Conservation (phyloP, 2,329 filamentous ascomycete species). For the Ambrosiella beaveri region DNA sequence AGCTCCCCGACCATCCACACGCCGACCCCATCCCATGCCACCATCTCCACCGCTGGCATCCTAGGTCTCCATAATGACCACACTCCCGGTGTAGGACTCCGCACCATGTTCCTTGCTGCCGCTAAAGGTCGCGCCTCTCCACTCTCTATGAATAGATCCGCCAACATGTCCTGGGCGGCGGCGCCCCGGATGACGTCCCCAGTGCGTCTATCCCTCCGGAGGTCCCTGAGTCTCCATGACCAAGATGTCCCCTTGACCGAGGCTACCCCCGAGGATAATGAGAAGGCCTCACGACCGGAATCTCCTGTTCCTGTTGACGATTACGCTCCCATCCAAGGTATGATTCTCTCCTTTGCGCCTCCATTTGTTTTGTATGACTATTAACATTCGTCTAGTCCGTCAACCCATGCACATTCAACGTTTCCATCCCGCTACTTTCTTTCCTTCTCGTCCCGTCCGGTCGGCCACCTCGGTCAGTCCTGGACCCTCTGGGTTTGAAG, state of each 20-base stretch:
- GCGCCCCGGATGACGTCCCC: neutral
- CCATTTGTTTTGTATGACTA: neutral
- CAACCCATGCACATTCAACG: neutral
- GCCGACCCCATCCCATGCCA: conserved; percentile 12
- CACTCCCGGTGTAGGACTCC: conserved; percentile 3
- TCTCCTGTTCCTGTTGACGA: neutral
- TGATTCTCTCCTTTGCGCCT: neutral
- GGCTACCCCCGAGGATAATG: neutral
- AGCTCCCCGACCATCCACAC: neutral
- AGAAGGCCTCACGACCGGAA: neutral
- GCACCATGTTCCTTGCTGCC: conserved; percentile 7
- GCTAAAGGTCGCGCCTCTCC: neutral
- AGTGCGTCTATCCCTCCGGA: neutral
- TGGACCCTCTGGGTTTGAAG: neutral
- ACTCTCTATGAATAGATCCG: neutral
- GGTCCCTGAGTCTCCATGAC: neutral
- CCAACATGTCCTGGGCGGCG: conserved; percentile 8
- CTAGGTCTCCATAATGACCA: conserved; percentile 14
- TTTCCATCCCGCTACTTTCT: neutral
- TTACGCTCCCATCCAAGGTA: conserved; percentile 6
- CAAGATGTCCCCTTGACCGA: neutral
- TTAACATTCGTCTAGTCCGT: neutral
- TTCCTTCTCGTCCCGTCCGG: neutral
- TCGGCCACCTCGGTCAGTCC: neutral
- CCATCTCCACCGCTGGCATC: conserved; percentile 15